Percentiles rank a stretch among this genome's conserved stretches.
These are phyloP conservation scores for Stipa capillata DNA, from an alignment of 176 grass and related monocot species.

Conservation along the genomic window DNA sequence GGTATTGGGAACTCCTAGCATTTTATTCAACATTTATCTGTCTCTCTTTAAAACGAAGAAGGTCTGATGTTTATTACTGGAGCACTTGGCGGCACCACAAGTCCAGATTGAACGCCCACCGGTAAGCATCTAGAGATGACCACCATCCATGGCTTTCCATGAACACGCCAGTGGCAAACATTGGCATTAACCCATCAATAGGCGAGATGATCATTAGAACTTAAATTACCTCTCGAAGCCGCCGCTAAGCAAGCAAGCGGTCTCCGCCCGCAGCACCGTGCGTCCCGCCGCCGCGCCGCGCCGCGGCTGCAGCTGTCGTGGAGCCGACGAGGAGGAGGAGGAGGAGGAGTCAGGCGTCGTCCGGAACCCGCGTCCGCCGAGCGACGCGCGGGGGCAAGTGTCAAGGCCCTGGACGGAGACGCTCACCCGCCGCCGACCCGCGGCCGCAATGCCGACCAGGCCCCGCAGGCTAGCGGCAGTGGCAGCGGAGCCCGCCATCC, in stretches of 20 bases:
- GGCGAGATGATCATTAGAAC: not conserved
- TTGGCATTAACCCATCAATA: not conserved
- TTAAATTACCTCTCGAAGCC: conserved; percentile 41
- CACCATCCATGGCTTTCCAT: not conserved
- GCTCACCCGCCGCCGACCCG: conserved; percentile 23
- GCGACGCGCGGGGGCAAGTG: not conserved
- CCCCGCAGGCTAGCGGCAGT: conserved; percentile 40
- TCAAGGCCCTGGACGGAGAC: conserved; percentile 27
- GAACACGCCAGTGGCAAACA: not conserved
- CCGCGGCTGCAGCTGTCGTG: not conserved
- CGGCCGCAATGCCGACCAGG: conserved; percentile 40
- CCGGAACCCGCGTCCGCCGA: conserved; percentile 34
- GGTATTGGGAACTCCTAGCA: not conserved
- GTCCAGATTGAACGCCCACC: not conserved
- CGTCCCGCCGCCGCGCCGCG: not conserved
- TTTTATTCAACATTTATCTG: not conserved
- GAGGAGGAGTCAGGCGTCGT: conserved; percentile 24
- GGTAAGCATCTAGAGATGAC: not conserved
- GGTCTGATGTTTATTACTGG: not conserved
- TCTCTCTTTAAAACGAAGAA: not conserved
- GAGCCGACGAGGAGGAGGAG: conserved; percentile 4
- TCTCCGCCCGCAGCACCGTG: not conserved
- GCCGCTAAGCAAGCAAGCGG: conserved; percentile 35
- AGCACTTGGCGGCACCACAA: not conserved
- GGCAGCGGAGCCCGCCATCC: conserved; percentile 46